A percentile compares a stretch with the other conserved stretches of the same genome.
Conservation (phyloP, 2,329 filamentous ascomycete genomes). For the Colletotrichum tropicale region DNA sequence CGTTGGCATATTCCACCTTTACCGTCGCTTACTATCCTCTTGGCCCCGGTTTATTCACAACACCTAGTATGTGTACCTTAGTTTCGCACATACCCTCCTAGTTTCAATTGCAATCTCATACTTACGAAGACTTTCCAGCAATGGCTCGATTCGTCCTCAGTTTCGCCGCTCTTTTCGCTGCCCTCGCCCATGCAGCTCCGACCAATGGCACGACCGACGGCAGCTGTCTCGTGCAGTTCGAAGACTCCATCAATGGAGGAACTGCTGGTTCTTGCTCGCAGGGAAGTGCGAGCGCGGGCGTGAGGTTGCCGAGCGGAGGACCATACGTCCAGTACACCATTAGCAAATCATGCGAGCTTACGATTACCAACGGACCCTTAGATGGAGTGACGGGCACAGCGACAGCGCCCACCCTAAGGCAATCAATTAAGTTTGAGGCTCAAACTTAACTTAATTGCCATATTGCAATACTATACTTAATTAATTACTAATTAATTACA, state of each 20-base stretch:
- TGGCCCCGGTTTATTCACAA: background rate
- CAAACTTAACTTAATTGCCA: too few relatives aligned
- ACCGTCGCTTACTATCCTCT: background rate
- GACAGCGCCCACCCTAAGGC: too few relatives aligned
- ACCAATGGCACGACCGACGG: background rate
- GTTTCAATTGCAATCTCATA: background rate
- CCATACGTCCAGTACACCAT: background rate
- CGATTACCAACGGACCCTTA: background rate
- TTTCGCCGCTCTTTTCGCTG: background rate
- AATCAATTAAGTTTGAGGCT: too few relatives aligned
- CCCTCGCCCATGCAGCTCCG: background rate
- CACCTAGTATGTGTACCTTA: background rate
- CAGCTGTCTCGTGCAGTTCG: background rate
- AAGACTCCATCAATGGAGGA: background rate
- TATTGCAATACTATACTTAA: too few relatives aligned
- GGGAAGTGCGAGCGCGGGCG: background rate
- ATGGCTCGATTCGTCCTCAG: background rate
- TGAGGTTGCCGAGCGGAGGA: background rate
- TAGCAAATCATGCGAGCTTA: background rate
- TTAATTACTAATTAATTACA: too few relatives aligned
- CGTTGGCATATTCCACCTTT: rapidly evolving
- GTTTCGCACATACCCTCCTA: rapidly evolving
- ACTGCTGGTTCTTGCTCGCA: background rate
- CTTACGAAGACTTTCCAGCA: rapidly evolving
- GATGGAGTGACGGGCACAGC: background rate